These are phyloP conservation scores for Asterophora lycoperdoides DNA, from an alignment of 768 basidiomycete species.

Conservation along the genomic window DNA sequence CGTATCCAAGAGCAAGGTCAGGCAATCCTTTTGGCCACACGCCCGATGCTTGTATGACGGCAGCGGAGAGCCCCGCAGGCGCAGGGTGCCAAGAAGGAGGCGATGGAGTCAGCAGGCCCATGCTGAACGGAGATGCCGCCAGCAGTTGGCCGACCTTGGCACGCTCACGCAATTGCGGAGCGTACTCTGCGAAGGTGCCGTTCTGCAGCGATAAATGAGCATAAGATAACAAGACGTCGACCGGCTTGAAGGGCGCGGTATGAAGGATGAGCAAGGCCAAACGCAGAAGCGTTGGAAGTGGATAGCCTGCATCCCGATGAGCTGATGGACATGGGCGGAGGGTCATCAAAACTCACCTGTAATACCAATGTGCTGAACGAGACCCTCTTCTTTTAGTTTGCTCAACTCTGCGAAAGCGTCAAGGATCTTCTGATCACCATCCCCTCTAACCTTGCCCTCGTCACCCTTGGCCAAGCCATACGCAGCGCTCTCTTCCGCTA, in stretches of 20 bases:
- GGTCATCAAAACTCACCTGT: slow-evolving; percentile 46
- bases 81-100: slow-evolving; percentile 79
- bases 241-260: slow-evolving; percentile 59
- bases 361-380: slow-evolving; percentile 73
- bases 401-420: slow-evolving; percentile 63
- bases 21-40: slow-evolving; percentile 48
- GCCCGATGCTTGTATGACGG: slow-evolving; percentile 35
- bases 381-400: slow-evolving; percentile 66
- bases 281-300: slow-evolving; percentile 80
- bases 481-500: slow-evolving; percentile 45
- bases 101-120: slow-evolving; percentile 65
- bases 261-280: slow-evolving; percentile 69
- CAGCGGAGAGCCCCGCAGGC: slow-evolving; percentile 42
- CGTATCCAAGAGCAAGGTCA: slow-evolving; percentile 70
- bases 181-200: slow-evolving; percentile 51
- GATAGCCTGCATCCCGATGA: slow-evolving; percentile 52
- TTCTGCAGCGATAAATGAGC: slow-evolving; percentile 79
- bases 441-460: slow-evolving; percentile 54
- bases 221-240: slow-evolving; percentile 80
- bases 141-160: slow-evolving; percentile 67
- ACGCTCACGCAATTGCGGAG: slow-evolving; percentile 51
- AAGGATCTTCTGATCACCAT: slow-evolving; percentile 70
- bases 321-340: background rate
- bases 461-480: slow-evolving; percentile 65
- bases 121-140: slow-evolving; percentile 78